Percentiles rank a stretch among this genome's conserved stretches.
phyloP scores from a whole-genome alignment of 2,329 filamentous ascomycete species.

The Ophiocordyceps unilateralis region DNA sequence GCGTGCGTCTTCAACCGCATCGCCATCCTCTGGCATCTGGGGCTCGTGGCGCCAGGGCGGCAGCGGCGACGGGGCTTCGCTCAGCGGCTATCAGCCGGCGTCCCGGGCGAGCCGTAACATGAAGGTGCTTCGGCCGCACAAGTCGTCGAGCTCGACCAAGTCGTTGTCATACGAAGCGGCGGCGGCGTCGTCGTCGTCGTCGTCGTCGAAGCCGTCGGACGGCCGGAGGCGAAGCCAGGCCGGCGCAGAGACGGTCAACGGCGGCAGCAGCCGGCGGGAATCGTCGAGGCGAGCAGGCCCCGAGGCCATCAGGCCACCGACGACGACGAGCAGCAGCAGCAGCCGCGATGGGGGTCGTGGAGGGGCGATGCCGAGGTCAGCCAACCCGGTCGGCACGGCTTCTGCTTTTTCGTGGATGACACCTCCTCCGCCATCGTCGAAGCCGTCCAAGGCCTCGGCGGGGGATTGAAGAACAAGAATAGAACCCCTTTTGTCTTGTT shows the following conservation, averaged over 20 bases:
- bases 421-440: conserved; percentile 15
- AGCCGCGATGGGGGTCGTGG: conserved; percentile 19
- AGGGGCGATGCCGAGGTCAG: conserved; percentile 32
- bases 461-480: not conserved
- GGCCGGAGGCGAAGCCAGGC: conserved; percentile 36
- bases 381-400: conserved; percentile 80
- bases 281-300: conserved; percentile 3
- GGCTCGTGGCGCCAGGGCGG: conserved; percentile 50
- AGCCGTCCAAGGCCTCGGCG: conserved; percentile 17
- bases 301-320: too few species aligned
- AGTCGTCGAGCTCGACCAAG: conserved; percentile 43
- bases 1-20: conserved; percentile 26
- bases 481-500: too few species aligned
- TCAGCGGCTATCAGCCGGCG: conserved; percentile 55
- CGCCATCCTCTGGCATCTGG: conserved; percentile 45
- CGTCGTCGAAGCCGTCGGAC: conserved; percentile 28
- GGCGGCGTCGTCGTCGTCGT: conserved; percentile 32
- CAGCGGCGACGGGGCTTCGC: conserved; percentile 33
- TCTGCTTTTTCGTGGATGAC: conserved; percentile 93
- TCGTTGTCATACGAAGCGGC: conserved; percentile 31
- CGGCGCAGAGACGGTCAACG: conserved; percentile 13
- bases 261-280: conserved; percentile 30
- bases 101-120: conserved; percentile 51
- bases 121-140: conserved; percentile 76
- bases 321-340: conserved; percentile 8